Base-by-base conservation (phyloP, 306 rosid genomes). In the Oemleria cerasiformis region DNA sequence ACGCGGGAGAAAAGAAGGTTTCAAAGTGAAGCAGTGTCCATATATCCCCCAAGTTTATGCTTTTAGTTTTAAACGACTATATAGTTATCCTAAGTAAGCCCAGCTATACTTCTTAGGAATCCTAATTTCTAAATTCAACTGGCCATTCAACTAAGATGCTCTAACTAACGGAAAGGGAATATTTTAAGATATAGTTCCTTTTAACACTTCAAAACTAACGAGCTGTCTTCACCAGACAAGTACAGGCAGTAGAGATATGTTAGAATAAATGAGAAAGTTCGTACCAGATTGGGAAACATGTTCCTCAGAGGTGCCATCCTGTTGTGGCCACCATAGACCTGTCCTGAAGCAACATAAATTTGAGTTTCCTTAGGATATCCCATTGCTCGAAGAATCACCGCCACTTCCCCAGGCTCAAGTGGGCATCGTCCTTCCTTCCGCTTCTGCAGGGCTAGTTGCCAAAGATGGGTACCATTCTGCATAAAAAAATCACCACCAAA, bases 401-500 rank as follows among this genome's bases (percentile, higher is more conserved):
- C 99, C 80, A 94, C 99, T 89, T 94, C 99, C 58, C 89, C 97
- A 63, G 99, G 99, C 81, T 94, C 99, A 73, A 91, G 92, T 64
- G 99, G 99, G 78, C 99, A 94, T 44, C 99, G 83, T 54, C 99
- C 99, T 83, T 94, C 99, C 91, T 94, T 94, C 55, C 99, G 84
- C 86, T 94, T 94, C 84, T 94, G 99, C 83, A 94, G 84, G 81
- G 99, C 95, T 82, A 94, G 84, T 71, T 94, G 97, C 97, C 97
- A 94, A 55, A 94, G 80, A 85, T 94, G 99, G 84, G 99, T 89
- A 86, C 99, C 99, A 86, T 94, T 91, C 99, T 94, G 84, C 90
- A 84, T 48, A 77, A 59, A 55, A 41, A 59, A 79, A 84, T 72
- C 77, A 71, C 67, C 57, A 63, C 45, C 50, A 70, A 48, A 42